phyloP scores from a whole-genome alignment of 306 rosid species.

The Fragaria iinumae region DNA sequence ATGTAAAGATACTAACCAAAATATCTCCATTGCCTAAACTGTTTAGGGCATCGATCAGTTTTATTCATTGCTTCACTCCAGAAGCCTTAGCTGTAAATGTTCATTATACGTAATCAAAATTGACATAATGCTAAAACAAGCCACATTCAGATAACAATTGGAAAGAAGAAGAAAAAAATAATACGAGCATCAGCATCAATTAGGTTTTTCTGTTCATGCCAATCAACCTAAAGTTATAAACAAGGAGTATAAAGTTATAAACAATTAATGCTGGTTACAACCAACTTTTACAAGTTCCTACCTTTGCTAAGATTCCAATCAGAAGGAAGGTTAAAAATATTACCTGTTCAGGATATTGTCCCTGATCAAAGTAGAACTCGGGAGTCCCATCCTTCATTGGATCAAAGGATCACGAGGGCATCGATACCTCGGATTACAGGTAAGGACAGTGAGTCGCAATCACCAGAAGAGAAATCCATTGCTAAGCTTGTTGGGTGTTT shows the following conservation, averaged over 20 bases:
- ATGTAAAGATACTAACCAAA: too few relatives aligned
- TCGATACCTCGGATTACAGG: background rate
- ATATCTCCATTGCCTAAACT: too few relatives aligned
- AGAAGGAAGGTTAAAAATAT: background rate
- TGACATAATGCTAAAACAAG: background rate
- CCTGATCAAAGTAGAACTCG: conserved; percentile 82
- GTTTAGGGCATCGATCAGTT: too few relatives aligned
- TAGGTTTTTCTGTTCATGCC: too few relatives aligned
- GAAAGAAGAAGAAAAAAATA: conserved; percentile 12
- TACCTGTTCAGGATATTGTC: conserved; percentile 91
- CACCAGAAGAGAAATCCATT: too few relatives aligned
- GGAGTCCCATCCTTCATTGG: conserved; percentile 87
- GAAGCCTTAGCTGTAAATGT: too few relatives aligned
- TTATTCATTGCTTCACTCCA: too few relatives aligned
- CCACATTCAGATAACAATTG: background rate
- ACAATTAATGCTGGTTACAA: too few relatives aligned
- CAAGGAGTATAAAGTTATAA: too few relatives aligned
- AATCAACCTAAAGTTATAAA: too few relatives aligned
- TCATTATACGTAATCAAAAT: conserved; percentile 14
- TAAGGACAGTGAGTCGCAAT: too few relatives aligned
- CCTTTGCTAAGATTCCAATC: background rate
- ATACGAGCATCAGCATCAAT: conserved; percentile 63
- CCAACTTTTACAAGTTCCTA: background rate
- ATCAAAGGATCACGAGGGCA: conserved; percentile 26
- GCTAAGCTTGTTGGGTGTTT: too few relatives aligned